Evolutionary conservation across 768 basidiomycete species (phyloP).

Genomic region (Hygrocybe punicea): DNA sequence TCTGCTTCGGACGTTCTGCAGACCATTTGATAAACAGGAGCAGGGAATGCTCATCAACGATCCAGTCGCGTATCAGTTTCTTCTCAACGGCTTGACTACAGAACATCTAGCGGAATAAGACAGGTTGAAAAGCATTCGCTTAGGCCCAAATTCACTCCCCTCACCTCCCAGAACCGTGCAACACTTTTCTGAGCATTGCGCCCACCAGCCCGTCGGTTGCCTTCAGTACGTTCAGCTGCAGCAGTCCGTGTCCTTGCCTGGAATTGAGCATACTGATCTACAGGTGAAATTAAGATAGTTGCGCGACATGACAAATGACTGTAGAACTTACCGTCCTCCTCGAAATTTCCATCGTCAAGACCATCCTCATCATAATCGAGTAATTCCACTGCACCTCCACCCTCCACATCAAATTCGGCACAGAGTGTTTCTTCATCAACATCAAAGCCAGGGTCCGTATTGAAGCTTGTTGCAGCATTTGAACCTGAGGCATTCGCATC

Average conservation of each 20-base stretch:
- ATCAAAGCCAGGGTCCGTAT: slow-evolving; percentile 8
- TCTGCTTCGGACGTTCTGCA: too few species aligned
- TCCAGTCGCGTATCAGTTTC: too few species aligned
- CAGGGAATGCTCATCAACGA: too few species aligned
- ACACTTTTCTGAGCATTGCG: slow-evolving; percentile 23
- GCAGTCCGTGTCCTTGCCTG: slow-evolving; percentile 13
- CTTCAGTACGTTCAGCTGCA: slow-evolving; percentile 21
- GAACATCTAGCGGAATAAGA: too few species aligned
- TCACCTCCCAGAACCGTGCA: slow-evolving; percentile 21
- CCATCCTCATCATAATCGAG: not conserved
- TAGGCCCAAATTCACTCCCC: slow-evolving; percentile 1
- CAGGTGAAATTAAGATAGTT: not conserved
- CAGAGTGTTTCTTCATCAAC: slow-evolving; percentile 5
- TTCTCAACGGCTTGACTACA: too few species aligned
- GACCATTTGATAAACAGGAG: too few species aligned
- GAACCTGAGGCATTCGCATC: too few species aligned
- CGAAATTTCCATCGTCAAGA: not conserved
- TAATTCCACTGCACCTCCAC: not conserved
- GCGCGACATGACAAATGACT: not conserved
- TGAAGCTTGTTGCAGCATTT: not conserved
- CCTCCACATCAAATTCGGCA: not conserved
- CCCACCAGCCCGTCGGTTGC: slow-evolving; percentile 22
- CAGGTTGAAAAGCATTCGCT: too few species aligned
- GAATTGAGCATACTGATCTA: slow-evolving; percentile 8
- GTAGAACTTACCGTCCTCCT: not conserved